A percentile compares a stretch with the other conserved stretches of the same genome.
Evolutionary conservation across 768 basidiomycete species (phyloP).

Genomic region (Boletus pseudopeckii): DNA sequence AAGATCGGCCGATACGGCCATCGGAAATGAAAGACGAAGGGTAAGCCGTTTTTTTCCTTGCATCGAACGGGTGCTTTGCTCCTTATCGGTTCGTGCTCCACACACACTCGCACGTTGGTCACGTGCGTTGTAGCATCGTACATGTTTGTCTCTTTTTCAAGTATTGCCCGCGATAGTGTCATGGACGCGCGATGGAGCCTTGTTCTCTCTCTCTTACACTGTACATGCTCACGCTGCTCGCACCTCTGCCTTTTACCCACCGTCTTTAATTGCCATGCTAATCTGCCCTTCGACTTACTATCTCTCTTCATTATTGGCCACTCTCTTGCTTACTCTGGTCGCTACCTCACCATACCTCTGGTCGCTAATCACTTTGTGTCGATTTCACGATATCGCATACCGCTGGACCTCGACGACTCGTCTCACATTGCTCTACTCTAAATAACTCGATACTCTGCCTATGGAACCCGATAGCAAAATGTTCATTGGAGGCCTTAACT

Average conservation of each 20-base stretch:
- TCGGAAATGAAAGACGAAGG: slow-evolving; percentile 81
- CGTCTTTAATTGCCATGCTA: slow-evolving; percentile 27
- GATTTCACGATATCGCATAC: slow-evolving; percentile 36
- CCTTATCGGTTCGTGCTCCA: slow-evolving; percentile 9
- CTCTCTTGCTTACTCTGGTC: slow-evolving; percentile 31
- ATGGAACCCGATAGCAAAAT: slow-evolving; percentile 64
- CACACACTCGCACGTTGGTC: slow-evolving; percentile 7
- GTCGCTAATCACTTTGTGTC: slow-evolving; percentile 33
- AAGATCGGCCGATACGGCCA: slow-evolving; percentile 55
- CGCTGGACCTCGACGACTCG: slow-evolving; percentile 33
- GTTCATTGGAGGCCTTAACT: slow-evolving; percentile 88
- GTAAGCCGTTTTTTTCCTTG: slow-evolving; percentile 47
- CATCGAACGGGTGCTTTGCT: slow-evolving; percentile 15
- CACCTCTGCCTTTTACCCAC: slow-evolving; percentile 13
- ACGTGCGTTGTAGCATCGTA: slow-evolving; percentile 10
- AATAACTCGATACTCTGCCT: slow-evolving; percentile 31
- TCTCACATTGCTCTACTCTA: slow-evolving; percentile 27
- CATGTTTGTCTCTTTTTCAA: slow-evolving; percentile 9
- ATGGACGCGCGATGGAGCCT: slow-evolving; percentile 21
- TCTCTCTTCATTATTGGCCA: slow-evolving; percentile 25
- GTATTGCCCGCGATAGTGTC: slow-evolving; percentile 25
- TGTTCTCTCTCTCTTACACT: slow-evolving; percentile 12
- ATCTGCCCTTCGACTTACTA: slow-evolving; percentile 26
- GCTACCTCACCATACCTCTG: slow-evolving; percentile 35
- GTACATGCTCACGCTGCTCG: slow-evolving; percentile 17